Conservation (phyloP, 2,329 filamentous ascomycete genomes). For the Dryadomyces quercivorus region DNA sequence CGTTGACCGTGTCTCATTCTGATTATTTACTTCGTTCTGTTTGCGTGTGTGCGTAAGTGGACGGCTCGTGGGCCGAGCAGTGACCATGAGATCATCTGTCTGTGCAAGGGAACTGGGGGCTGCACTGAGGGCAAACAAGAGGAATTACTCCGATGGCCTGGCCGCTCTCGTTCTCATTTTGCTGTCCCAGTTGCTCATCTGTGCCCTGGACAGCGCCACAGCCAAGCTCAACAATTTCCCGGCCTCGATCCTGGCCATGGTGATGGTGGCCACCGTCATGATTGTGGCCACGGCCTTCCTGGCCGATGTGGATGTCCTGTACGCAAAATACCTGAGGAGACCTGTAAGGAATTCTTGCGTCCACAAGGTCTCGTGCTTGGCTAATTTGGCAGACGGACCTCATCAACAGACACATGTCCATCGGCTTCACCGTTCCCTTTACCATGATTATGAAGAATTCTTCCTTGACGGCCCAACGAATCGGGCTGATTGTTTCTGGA, state of each 20-base stretch:
- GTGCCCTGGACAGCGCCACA: conserved; percentile 26
- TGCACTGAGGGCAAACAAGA: not conserved
- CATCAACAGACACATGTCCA: conserved; percentile 36
- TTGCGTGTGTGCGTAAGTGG: no score
- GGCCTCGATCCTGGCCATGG: conserved; percentile 35
- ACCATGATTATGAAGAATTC: conserved; percentile 28
- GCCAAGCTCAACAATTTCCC: conserved; percentile 27
- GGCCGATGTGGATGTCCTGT: conserved; percentile 16
- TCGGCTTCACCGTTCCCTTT: conserved; percentile 38
- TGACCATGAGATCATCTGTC: not conserved
- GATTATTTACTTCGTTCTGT: no score
- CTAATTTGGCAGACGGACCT: conserved; percentile 28
- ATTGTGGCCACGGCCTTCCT: conserved; percentile 12
- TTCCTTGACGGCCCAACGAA: conserved; percentile 18
- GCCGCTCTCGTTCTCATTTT: conserved; percentile 26
- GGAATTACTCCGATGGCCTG: conserved; percentile 15
- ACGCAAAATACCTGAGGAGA: conserved; percentile 11
- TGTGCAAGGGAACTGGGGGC: not conserved
- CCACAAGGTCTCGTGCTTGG: not conserved
- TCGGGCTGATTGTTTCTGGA: conserved; percentile 30
- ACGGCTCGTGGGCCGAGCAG: not conserved
- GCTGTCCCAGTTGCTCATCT: conserved; percentile 32
- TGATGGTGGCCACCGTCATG: conserved; percentile 25
- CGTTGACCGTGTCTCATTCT: no score
- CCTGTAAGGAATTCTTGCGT: conserved; percentile 6